Base-by-base conservation (phyloP, 306 rosid species). In the Pterocarpus santalinus region DNA sequence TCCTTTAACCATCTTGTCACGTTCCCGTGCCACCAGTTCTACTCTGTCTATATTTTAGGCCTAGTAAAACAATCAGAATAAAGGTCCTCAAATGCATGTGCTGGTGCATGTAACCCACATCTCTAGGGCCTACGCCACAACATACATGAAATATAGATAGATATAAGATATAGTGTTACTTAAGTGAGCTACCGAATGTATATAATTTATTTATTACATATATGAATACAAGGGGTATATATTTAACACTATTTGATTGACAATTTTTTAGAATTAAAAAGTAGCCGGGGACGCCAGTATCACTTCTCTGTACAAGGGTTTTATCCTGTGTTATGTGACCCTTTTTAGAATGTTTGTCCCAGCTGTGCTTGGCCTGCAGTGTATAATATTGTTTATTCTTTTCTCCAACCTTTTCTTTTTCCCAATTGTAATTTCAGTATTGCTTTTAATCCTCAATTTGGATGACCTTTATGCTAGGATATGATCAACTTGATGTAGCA, bases 301-400 rank as follows among this genome's bases (percentile, higher is more conserved):
- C 58, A 13, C 69, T 34, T 58, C 17, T 63, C 69, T 63, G 69
- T 35, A 58, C 34, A 30, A 58, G 65, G 62, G 32, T 17, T 58
- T 14, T 53, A 53, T 28, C 28, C 28, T 60, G 38, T 8, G 65
- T 4, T 32, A 3, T 46, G 56, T 51, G 41, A 30, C 35, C 10
- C 16, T 56, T n/a, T 30, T 43, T 44, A 76, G 43, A 81, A 73
- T 81, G 80, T 73, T 73, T 73, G 69, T 9, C 61, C 61, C 72
- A 14, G 5, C 5, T 5, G 63, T 41, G 38, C 7, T 68, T 43
- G 65, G 67, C 35, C 85, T 77, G 68, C 49, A 60, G 9, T 36
- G 41, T 66, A 41, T 46, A 60, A 15, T 49, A 38, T 52, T 17
- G 52, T 76, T 53, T 0, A 8, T 47, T 49, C 22, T 60, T 57